Conservation (phyloP, 257 asterid genomes). For the Penstemon davidsonii region DNA sequence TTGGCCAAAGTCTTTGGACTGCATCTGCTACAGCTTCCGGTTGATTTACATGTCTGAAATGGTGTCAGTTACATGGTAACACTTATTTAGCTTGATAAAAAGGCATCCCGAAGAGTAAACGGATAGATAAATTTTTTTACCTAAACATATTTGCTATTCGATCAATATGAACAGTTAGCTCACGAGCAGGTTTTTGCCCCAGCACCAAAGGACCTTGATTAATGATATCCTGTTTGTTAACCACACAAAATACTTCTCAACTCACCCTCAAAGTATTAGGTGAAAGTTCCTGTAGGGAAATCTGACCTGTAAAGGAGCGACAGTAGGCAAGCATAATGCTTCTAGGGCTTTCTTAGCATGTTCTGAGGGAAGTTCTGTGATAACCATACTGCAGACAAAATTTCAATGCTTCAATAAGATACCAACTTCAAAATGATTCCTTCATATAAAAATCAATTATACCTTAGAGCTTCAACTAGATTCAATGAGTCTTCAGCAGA, state of each 20-base stretch:
- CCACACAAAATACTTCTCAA: conserved; percentile 34
- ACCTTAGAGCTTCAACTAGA: conserved; percentile 98
- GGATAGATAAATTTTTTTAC: conserved; percentile 37
- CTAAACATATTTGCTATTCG: conserved; percentile 92
- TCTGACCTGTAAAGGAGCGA: conserved; percentile 78
- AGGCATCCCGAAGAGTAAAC: conserved; percentile 20
- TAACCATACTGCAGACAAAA: conserved; percentile 71
- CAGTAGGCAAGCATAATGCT: conserved; percentile 82
- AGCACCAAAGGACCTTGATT: conserved; percentile 77
- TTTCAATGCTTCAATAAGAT: conserved; percentile 32
- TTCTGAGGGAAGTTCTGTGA: conserved; percentile 92
- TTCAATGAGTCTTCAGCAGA: conserved; percentile 92
- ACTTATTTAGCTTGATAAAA: conserved; percentile 12
- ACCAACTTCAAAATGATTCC: conserved; percentile 19
- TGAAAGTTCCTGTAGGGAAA: conserved; percentile 30
- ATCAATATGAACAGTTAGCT: conserved; percentile 92
- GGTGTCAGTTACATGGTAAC: conserved; percentile 28
- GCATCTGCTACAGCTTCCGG: conserved; percentile 99
- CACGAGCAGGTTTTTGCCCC: conserved; percentile 91
- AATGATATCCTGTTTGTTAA: conserved; percentile 70
- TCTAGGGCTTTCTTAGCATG: conserved; percentile 92
- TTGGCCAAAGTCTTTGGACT: conserved; percentile 94
- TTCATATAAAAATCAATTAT: conserved; percentile 27
- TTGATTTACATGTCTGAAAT: conserved; percentile 83
- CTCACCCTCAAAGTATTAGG: conserved; percentile 19